Percentiles rank a stretch among this genome's conserved stretches.
phyloP scores from a whole-genome alignment of 225 moss, liverwort and hornwort species.

The Pleurozium schreberi region DNA sequence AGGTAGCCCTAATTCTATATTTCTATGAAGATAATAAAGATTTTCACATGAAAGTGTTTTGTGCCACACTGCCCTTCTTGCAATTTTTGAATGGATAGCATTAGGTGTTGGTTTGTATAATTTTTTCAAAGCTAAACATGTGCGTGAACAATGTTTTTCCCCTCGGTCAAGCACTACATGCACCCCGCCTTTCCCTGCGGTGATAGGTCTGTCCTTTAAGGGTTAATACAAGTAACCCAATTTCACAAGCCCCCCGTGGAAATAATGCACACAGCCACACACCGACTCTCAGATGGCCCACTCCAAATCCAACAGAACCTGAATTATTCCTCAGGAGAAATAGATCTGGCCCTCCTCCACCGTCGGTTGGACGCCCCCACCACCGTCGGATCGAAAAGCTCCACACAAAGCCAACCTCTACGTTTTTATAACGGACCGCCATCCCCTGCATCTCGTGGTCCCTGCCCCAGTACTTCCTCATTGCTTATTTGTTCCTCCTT shows the following conservation, averaged over 20 bases:
- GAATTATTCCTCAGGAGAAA: not conserved
- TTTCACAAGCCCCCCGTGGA: not conserved
- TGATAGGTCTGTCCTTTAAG: too few species aligned
- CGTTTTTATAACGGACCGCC: not conserved
- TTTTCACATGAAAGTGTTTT: too few species aligned
- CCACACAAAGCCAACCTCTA: not conserved
- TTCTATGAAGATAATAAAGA: too few species aligned
- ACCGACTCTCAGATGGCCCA: not conserved
- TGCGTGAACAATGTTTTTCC: too few species aligned
- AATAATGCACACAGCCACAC: not conserved
- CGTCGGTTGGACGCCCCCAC: not conserved
- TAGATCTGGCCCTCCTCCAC: not conserved
- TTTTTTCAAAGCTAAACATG: too few species aligned
- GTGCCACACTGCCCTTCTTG: too few species aligned
- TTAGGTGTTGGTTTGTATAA: too few species aligned
- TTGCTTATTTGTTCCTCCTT: not conserved
- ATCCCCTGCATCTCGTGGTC: not conserved
- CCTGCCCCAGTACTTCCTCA: not conserved
- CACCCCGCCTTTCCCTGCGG: too few species aligned
- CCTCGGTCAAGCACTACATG: too few species aligned
- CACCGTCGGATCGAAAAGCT: not conserved
- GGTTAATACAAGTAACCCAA: too few species aligned
- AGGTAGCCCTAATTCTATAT: too few species aligned
- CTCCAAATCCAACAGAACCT: not conserved
- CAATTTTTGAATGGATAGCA: too few species aligned